A percentile compares a stretch with the other conserved stretches of the same genome.
Evolutionary conservation across 2,329 filamentous ascomycete genomes (phyloP).

Genomic region (Cytospora chrysosperma): DNA sequence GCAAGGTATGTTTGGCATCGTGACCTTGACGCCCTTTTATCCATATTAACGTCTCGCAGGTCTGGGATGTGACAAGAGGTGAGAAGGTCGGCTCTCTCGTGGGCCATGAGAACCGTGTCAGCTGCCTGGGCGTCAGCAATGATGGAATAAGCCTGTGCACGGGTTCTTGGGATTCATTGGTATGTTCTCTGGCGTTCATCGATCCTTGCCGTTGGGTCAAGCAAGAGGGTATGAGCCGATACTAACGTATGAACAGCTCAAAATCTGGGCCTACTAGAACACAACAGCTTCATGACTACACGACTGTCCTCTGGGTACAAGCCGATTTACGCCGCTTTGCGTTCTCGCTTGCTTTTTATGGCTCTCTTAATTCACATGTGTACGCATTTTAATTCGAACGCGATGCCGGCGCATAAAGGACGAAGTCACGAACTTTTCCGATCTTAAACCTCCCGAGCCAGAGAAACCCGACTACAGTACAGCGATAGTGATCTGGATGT

Average conservation of each 20-base stretch:
- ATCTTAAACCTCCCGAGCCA: conserved; percentile 34
- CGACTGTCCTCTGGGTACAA: conserved; percentile 32
- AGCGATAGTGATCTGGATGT: conserved; percentile 27
- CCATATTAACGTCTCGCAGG: conserved; percentile 51
- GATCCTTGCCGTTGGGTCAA: conserved; percentile 30
- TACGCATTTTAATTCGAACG: conserved; percentile 41
- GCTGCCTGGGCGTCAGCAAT: conserved; percentile 97
- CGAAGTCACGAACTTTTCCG: conserved; percentile 46
- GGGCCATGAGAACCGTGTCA: conserved; percentile 97
- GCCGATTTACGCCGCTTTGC: conserved; percentile 28
- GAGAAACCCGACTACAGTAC: conserved; percentile 29
- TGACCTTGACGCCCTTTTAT: not conserved
- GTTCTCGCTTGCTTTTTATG: conserved; percentile 33
- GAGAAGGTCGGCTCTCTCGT: conserved; percentile 96
- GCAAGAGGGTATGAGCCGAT: not conserved
- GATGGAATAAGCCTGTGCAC: conserved; percentile 99
- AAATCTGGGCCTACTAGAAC: conserved; percentile 79
- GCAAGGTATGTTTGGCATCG: conserved; percentile 71
- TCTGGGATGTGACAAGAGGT: conserved; percentile 95
- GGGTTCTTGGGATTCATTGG: conserved; percentile 98
- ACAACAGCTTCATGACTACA: conserved; percentile 27
- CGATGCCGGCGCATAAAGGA: conserved; percentile 44
- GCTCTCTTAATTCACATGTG: conserved; percentile 40
- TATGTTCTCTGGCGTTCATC: conserved; percentile 52
- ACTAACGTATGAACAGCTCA: conserved; percentile 59